These are phyloP conservation scores for Hymenoscyphus linearis DNA, from an alignment of 2,329 filamentous ascomycete species.

Conservation along the genomic window DNA sequence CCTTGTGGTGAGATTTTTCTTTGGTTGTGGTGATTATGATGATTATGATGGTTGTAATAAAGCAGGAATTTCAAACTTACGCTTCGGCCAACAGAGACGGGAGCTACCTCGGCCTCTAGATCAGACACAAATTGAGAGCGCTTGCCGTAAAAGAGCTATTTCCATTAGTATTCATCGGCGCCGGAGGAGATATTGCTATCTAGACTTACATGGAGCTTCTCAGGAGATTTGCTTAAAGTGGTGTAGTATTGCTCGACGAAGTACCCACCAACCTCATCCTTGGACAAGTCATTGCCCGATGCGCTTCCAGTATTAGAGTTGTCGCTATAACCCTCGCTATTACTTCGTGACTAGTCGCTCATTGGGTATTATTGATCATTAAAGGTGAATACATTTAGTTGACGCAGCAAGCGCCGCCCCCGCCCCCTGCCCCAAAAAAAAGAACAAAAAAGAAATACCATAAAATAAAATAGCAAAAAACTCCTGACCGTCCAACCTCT, in stretches of 20 bases:
- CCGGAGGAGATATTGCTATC: neutral
- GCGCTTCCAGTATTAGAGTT: slow-evolving; percentile 29
- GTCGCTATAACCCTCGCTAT: too few species aligned
- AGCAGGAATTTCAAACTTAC: slow-evolving; percentile 46
- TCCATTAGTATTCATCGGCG: slow-evolving; percentile 14
- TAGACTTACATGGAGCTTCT: slow-evolving; percentile 72
- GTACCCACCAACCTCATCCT: slow-evolving; percentile 98
- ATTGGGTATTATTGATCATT: too few species aligned
- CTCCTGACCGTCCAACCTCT: too few species aligned
- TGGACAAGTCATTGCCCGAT: slow-evolving; percentile 51
- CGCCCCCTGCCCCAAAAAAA: too few species aligned
- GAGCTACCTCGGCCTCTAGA: slow-evolving; percentile 80
- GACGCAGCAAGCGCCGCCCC: too few species aligned
- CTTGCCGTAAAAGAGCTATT: slow-evolving; percentile 88
- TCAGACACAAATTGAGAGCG: slow-evolving; percentile 93
- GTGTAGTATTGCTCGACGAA: slow-evolving; percentile 99
- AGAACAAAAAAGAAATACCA: too few species aligned
- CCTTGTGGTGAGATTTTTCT: too few species aligned
- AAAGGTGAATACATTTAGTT: too few species aligned
- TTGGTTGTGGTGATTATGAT: too few species aligned
- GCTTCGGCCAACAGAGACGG: slow-evolving; percentile 80
- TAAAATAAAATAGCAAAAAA: too few species aligned
- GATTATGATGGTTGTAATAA: neutral
- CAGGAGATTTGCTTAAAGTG: slow-evolving; percentile 87
- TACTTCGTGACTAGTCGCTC: too few species aligned